Evolutionary conservation across 768 basidiomycete genomes (phyloP).

Genomic region (Scleroderma bovista): DNA sequence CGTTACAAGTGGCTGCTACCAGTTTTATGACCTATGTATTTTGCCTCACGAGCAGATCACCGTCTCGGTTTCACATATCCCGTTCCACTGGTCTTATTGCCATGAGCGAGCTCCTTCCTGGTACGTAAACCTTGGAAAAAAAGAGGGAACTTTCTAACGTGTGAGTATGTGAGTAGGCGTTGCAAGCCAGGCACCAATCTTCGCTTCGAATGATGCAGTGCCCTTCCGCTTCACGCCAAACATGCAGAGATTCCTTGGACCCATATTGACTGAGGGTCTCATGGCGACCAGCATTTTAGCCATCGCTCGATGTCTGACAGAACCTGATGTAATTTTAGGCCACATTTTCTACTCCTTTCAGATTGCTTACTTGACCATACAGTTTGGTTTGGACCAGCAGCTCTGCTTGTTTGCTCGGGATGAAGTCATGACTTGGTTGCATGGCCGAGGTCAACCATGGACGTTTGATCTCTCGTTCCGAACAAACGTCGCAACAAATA

Average conservation of each 20-base stretch:
- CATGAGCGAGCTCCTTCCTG: slow-evolving; percentile 89
- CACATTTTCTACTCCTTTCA: not conserved
- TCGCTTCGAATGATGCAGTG: slow-evolving; percentile 78
- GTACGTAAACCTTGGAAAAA: slow-evolving; percentile 35
- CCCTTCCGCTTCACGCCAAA: slow-evolving; percentile 98
- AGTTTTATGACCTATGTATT: slow-evolving; percentile 92
- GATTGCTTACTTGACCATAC: slow-evolving; percentile 2
- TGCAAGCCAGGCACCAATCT: slow-evolving; percentile 47
- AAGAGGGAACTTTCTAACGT: not conserved
- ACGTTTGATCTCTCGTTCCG: slow-evolving; percentile 56
- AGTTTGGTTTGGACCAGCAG: slow-evolving; percentile 92
- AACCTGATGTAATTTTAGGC: slow-evolving; percentile 67
- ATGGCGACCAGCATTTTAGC: slow-evolving; percentile 85
- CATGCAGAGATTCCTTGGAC: slow-evolving; percentile 89
- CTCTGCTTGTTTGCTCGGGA: slow-evolving; percentile 90
- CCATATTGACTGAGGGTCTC: slow-evolving; percentile 84
- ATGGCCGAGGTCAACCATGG: slow-evolving; percentile 50
- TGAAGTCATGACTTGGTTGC: slow-evolving; percentile 79
- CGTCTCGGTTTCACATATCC: slow-evolving; percentile 82
- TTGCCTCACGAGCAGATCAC: slow-evolving; percentile 76
- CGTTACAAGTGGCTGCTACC: slow-evolving; percentile 78
- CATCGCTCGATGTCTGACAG: slow-evolving; percentile 83
- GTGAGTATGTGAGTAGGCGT: slow-evolving; percentile 14
- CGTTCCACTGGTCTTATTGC: slow-evolving; percentile 85
- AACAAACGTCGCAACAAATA: slow-evolving; percentile 50